These are phyloP conservation scores for Ilex aquifolium DNA, from an alignment of 257 asterid species.

Conservation along the genomic window DNA sequence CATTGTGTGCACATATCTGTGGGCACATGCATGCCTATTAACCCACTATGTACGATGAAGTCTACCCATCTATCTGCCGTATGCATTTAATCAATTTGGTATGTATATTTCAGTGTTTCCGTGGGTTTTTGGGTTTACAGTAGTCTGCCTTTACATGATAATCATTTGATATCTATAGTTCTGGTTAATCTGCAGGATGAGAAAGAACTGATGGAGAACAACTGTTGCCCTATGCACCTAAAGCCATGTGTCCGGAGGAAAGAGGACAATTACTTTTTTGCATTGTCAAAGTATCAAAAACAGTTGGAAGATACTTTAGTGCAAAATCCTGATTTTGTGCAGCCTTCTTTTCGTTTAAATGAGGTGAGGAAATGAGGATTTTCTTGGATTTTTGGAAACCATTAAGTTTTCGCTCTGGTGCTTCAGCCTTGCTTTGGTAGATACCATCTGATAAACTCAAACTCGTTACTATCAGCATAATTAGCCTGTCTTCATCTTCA, in stretches of 20 bases:
- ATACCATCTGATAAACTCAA: no score
- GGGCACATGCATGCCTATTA: not conserved
- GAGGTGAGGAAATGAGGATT: constrained; percentile 36
- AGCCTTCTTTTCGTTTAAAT: constrained; percentile 83
- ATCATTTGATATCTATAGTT: constrained; percentile 10
- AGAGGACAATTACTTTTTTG: constrained; percentile 96
- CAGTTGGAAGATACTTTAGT: constrained; percentile 55
- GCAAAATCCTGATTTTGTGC: constrained; percentile 75
- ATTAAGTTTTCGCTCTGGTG: no score
- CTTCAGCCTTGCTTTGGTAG: no score
- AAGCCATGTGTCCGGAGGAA: constrained; percentile 78
- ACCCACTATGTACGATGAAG: no score
- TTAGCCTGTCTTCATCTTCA: not conserved
- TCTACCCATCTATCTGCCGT: not conserved
- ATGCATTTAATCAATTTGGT: not conserved
- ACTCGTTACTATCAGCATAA: not conserved
- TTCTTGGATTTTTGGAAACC: no score
- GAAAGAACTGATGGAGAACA: constrained; percentile 78
- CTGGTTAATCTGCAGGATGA: constrained; percentile 56
- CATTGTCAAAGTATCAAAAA: constrained; percentile 84
- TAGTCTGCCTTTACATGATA: not conserved
- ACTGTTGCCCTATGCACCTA: constrained; percentile 87
- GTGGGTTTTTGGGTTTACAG: not conserved
- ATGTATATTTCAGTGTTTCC: not conserved
- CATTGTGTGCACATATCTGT: not conserved